Percentiles rank a stretch among this genome's conserved stretches.
These are phyloP conservation scores for Esteya vermicola DNA, from an alignment of 2,329 filamentous ascomycete species.

Conservation along the genomic window DNA sequence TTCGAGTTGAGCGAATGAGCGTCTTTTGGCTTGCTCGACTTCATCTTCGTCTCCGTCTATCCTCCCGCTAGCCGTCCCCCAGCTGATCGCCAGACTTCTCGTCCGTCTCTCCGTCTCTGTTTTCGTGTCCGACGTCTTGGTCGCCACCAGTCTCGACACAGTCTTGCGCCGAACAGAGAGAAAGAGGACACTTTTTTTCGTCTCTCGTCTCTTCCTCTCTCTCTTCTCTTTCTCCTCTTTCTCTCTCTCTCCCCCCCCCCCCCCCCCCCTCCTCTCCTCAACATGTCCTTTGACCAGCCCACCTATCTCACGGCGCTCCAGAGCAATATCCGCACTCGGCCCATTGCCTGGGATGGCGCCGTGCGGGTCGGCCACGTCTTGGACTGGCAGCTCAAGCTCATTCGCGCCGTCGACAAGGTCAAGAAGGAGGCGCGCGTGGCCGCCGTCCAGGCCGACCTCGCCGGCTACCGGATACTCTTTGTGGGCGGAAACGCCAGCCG, in stretches of 20 bases:
- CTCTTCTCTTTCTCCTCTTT: not conserved
- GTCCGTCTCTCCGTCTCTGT: not conserved
- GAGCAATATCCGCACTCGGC: conserved; percentile 91
- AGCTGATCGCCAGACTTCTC: not conserved
- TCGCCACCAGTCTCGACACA: too few species aligned
- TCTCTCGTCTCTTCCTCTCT: too few species aligned
- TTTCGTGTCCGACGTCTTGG: too few species aligned
- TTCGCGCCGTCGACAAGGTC: conserved; percentile 92
- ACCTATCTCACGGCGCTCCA: conserved; percentile 76
- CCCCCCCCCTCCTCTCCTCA: conserved; percentile 10
- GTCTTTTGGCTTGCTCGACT: too few species aligned
- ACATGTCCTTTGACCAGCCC: conserved; percentile 87
- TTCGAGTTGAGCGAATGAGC: too few species aligned
- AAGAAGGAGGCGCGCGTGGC: conserved; percentile 81
- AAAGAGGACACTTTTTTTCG: too few species aligned
- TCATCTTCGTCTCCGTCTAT: not conserved
- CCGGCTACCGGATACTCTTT: conserved; percentile 68
- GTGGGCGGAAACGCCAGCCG: conserved; percentile 66
- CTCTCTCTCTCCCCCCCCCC: too few species aligned
- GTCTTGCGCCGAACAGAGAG: too few species aligned
- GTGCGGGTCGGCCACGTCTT: conserved; percentile 87
- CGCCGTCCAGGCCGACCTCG: conserved; percentile 64
- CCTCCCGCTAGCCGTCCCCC: not conserved
- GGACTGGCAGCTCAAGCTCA: conserved; percentile 85
- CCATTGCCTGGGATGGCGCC: conserved; percentile 95